Base-by-base conservation (phyloP, 2,329 filamentous ascomycete genomes). In the Sclerotiophoma versabilis region DNA sequence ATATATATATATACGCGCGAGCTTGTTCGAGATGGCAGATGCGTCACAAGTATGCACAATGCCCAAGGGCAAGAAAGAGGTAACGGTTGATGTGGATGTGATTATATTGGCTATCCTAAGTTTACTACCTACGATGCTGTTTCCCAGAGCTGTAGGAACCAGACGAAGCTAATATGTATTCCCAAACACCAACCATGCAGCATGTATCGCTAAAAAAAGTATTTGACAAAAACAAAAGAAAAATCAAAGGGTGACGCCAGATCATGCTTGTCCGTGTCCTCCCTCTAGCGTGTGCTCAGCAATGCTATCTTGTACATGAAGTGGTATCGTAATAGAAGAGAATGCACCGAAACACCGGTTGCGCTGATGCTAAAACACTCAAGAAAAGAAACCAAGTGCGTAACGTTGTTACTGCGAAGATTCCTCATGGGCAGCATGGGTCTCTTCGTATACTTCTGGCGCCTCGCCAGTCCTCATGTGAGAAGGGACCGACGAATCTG, bases 301-400 rank as follows among this genome's bases (percentile, higher is more conserved):
- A 49, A 49, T 45, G 22, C 15, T 36, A 14, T 49, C 41, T 38
- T 44, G 14, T 54, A 49, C 51, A 49, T 17, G 34, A 54, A 54
- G 34, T 49, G 45, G 41, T 54, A 54, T 54, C 51, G 34, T 49
- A 29, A 37, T 20, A 23, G 19, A 39, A 15, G 20, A 39, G 26
- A 10, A 11, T 36, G 11, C 39, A 29, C 38, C 33, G 8, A 14
- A 41, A 49, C 51, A 41, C 51, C 51, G 23, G 8, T 34, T 34
- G 39, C 27, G 38, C 45, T 30, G 25, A 53, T 53, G 49, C 49
- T 26, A 20, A 26, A 38, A 25, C 14, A 1, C 2, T 4, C 23
- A 26, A 36, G 17, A 23, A 36, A 15, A 9, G 12, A 14, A 25
- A 12, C 6, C 4, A 20, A 20, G 12, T 17, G 7, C 14, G 15